Evolutionary conservation across 352 stramenopile species (phyloP), one percentile per base, ranked within the genome.

Genomic region (Pythium plurisporium): DNA sequence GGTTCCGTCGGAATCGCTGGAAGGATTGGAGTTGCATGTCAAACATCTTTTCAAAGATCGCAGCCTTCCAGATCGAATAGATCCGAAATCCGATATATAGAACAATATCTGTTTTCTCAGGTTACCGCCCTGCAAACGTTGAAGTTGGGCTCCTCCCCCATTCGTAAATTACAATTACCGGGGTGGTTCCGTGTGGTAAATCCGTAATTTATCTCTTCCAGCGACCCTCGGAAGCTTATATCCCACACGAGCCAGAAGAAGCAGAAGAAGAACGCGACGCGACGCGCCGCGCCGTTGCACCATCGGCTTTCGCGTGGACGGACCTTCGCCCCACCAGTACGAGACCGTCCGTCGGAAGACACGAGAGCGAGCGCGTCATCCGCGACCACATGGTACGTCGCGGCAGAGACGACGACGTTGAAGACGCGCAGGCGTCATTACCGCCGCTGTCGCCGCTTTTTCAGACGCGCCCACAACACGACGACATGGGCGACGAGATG

Each of bases 201-300:
- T 38, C 15, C 15, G 15, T 38, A 10, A 15, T 38, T 29, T n/a
- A 20, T 41, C 9, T 53, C 25, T 20, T 53, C 30, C 12, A 27
- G 15, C 11, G 45, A 53, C 45, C 45, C 27, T 5, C 45, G 30
- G 45, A 53, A 53, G 45, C 45, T 53, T 53, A 53, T 53, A 53
- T 41, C 27, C 19, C 9, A 14, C 15, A 51, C 11, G 7, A n/a
- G 7, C 30, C 15, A 38, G 15, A 22, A 43, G 23, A 33, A n/a
- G 15, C 33, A 38, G 33, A 38, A 33, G 31, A 30, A 42, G 23
- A 44, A 27, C 23, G 30, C 30, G 41, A 10, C 33, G 41, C 33
- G 51, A 48, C n/a, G 23, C 8, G 26, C 22, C 40, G 23, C 22
- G 5, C 4, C 31, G 34, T 41, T n/a, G 34, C 34, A n/a, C n/a